Evolutionary conservation across 2,329 filamentous ascomycete species (phyloP).

Genomic region (Clonostachys byssicola): DNA sequence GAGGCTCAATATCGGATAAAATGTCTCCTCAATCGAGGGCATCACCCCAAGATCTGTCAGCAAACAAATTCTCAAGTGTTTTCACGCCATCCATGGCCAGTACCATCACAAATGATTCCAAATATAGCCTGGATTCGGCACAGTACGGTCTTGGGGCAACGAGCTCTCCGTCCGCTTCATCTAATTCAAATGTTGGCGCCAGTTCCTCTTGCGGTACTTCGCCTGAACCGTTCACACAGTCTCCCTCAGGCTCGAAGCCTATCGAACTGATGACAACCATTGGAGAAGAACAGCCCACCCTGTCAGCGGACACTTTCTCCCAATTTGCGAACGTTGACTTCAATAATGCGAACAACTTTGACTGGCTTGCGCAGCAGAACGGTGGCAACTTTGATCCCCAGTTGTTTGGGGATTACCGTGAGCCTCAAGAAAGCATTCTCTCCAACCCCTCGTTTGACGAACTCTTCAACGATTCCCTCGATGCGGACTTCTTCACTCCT

Average conservation of each 20-base stretch:
- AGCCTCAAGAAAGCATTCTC: conserved; percentile 79
- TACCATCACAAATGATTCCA: conserved; percentile 39
- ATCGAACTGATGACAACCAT: conserved; percentile 61
- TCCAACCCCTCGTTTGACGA: conserved; percentile 67
- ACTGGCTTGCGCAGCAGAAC: conserved; percentile 77
- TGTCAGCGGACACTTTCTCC: conserved; percentile 20
- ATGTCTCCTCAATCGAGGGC: background rate
- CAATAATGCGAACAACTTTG: conserved; percentile 53
- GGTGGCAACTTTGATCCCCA: conserved; percentile 86
- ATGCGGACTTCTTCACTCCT: conserved; percentile 75
- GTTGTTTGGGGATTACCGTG: conserved; percentile 87
- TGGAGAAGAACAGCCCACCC: conserved; percentile 55
- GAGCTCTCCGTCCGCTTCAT: conserved; percentile 61
- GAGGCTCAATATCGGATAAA: conserved; percentile 14
- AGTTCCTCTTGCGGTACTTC: conserved; percentile 73
- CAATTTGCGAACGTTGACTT: conserved; percentile 28
- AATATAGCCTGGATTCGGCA: conserved; percentile 45
- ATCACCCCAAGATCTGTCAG: conserved; percentile 6
- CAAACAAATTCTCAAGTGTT: conserved; percentile 51
- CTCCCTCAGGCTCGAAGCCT: conserved; percentile 62
- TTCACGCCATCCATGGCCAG: conserved; percentile 54
- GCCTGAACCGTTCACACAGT: conserved; percentile 71
- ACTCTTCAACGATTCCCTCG: conserved; percentile 73
- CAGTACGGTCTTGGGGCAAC: conserved; percentile 43
- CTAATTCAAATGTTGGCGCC: conserved; percentile 53